A percentile compares a stretch with the other conserved stretches of the same genome.
These are phyloP conservation scores for Astragalus membranaceus DNA, from an alignment of 306 rosid genomes.

Conservation along the genomic window DNA sequence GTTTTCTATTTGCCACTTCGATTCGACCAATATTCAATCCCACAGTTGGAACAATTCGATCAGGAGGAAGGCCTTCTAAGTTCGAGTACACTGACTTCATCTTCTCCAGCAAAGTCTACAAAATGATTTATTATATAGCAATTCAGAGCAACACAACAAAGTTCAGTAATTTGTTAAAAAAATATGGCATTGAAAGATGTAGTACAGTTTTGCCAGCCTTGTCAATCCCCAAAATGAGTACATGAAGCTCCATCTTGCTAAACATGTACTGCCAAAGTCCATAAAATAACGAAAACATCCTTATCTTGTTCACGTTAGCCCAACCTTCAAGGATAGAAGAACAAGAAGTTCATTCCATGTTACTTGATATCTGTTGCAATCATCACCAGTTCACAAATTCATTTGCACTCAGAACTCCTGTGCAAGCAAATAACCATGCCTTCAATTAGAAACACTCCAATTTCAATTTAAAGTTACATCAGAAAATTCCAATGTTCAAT, in stretches of 20 bases:
- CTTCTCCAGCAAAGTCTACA: conserved; percentile 93
- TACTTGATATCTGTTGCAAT: conserved; percentile 13
- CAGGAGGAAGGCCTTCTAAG: conserved; percentile 84
- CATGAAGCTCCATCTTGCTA: conserved; percentile 92
- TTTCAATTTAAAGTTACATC: conserved; percentile 4
- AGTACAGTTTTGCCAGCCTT: conserved; percentile 99
- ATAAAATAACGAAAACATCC: conserved; percentile 89
- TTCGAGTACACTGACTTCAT: conserved; percentile 77
- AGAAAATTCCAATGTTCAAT: not conserved
- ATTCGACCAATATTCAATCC: conserved; percentile 96
- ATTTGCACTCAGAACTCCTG: conserved; percentile 18
- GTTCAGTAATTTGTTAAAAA: not conserved
- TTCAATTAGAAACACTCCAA: not conserved
- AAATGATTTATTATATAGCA: not conserved
- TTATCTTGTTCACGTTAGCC: conserved; percentile 24
- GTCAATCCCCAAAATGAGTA: conserved; percentile 94
- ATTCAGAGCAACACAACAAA: conserved; percentile 12
- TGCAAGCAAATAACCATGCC: conserved; percentile 9
- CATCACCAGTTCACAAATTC: conserved; percentile 22
- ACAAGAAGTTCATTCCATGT: conserved; percentile 31
- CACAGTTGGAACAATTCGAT: conserved; percentile 97
- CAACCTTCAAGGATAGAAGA: conserved; percentile 37
- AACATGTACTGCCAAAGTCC: conserved; percentile 92
- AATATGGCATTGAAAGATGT: conserved; percentile 15
- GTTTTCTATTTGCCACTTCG: conserved; percentile 77